Conservation (phyloP, 163 green algal species). For the Chlamydomonas reinhardtii region DNA sequence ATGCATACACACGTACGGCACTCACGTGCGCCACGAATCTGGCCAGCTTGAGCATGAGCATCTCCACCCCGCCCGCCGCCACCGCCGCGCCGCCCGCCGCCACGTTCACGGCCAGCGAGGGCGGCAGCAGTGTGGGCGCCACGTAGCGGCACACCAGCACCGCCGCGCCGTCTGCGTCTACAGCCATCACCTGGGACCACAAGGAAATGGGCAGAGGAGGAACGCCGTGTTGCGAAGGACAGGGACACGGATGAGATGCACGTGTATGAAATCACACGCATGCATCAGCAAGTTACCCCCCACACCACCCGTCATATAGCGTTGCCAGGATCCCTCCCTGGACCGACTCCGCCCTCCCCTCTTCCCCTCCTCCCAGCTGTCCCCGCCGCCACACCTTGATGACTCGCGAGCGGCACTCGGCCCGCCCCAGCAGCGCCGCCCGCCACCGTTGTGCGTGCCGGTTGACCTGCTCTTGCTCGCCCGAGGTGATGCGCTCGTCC, state of each 20-base stretch:
- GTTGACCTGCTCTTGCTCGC: conserved; percentile 66
- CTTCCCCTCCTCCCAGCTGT: no score
- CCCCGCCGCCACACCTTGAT: conserved; percentile 10
- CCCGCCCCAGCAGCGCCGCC: conserved; percentile 45
- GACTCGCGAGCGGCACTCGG: conserved; percentile 37
- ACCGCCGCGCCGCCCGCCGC: conserved; percentile 18
- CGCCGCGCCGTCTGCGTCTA: conserved; percentile 69
- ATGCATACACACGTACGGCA: neutral
- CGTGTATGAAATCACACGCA: no score
- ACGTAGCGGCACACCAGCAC: conserved; percentile 68
- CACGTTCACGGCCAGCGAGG: conserved; percentile 40
- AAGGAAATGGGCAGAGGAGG: no score
- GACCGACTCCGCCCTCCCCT: no score
- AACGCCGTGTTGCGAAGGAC: no score
- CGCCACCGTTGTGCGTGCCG: conserved; percentile 61
- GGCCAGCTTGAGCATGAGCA: conserved; percentile 60
- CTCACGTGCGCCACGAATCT: conserved; percentile 64
- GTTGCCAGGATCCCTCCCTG: no score
- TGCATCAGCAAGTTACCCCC: no score
- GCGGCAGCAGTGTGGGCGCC: conserved; percentile 62
- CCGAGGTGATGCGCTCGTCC: conserved; percentile 53
- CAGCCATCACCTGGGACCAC: conserved; percentile 47
- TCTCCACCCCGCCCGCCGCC: conserved; percentile 49
- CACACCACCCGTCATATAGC: no score
- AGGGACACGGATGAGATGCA: no score